phyloP scores from a whole-genome alignment of 1,139 yeast species.

The Diutina siamensis region DNA sequence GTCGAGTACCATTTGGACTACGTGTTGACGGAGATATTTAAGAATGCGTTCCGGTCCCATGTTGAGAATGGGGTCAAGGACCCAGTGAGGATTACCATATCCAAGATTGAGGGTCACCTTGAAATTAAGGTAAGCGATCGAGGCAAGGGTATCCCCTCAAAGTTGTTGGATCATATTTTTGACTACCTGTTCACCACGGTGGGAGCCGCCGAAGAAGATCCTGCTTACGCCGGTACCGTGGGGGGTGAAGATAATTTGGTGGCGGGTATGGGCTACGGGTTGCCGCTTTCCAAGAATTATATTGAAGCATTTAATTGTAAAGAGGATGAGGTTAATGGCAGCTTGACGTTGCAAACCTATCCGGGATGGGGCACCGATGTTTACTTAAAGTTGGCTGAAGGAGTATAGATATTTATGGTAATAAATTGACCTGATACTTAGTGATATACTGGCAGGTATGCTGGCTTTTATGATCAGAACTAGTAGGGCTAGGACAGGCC shows the following conservation, averaged over 20 bases:
- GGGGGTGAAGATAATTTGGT: slow-evolving; percentile 51
- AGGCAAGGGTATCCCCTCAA: slow-evolving; percentile 80
- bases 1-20: slow-evolving; percentile 83
- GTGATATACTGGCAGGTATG: too few species aligned
- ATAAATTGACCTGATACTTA: too few species aligned
- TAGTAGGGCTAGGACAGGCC: too few species aligned
- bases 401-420: too few species aligned
- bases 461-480: too few species aligned
- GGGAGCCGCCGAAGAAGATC: slow-evolving; percentile 14
- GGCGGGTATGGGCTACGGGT: slow-evolving; percentile 95
- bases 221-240: background rate
- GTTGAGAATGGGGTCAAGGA: slow-evolving; percentile 50
- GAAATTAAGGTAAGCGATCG: slow-evolving; percentile 71
- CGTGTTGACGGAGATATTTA: slow-evolving; percentile 73
- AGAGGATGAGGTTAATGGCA: slow-evolving; percentile 36
- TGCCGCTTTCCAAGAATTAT: slow-evolving; percentile 63
- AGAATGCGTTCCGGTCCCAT: slow-evolving; percentile 79
- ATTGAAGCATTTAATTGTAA: slow-evolving; percentile 33
- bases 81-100: slow-evolving; percentile 62
- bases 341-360: slow-evolving; percentile 65
- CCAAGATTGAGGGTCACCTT: slow-evolving; percentile 35
- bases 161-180: slow-evolving; percentile 53
- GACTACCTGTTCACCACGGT: slow-evolving; percentile 74
- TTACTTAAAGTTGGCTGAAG: slow-evolving; percentile 20
- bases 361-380: slow-evolving; percentile 70